Percentiles rank a stretch among this genome's conserved stretches.
phyloP scores from a whole-genome alignment of 1,284 basidiomycete species.

The Pyrrhoderma lamaoense region DNA sequence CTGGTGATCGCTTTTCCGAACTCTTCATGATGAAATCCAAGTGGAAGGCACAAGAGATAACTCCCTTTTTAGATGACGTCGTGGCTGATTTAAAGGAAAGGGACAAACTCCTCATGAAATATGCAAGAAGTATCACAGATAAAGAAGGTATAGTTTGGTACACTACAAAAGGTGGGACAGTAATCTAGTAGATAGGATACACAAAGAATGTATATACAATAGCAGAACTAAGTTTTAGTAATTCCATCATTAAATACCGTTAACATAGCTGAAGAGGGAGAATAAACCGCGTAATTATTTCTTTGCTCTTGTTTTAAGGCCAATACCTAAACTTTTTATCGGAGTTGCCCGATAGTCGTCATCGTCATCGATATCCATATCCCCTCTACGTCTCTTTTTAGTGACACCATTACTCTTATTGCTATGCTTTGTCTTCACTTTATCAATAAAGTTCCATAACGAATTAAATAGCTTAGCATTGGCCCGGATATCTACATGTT shows the following conservation, averaged over 20 bases:
- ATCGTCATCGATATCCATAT: conserved; percentile 25
- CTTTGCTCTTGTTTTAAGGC: conserved; percentile 33
- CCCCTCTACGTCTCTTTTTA: conserved; percentile 28
- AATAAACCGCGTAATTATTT: conserved; percentile 18
- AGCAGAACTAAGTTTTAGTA: neutral
- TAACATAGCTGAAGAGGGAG: neutral
- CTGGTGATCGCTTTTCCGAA: conserved; percentile 72
- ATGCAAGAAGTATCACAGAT: conserved; percentile 71
- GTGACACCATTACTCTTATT: neutral
- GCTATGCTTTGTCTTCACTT: neutral
- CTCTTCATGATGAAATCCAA: conserved; percentile 71
- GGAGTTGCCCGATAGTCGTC: conserved; percentile 43
- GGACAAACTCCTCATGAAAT: conserved; percentile 81
- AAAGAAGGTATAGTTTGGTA: conserved; percentile 56
- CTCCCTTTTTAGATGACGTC: conserved; percentile 74
- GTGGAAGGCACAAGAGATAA: conserved; percentile 77
- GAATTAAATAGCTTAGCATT: conserved; percentile 45
- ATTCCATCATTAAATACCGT: neutral
- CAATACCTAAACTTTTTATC: conserved; percentile 29
- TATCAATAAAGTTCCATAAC: conserved; percentile 48
- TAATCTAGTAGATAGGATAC: conserved; percentile 29
- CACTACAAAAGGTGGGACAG: conserved; percentile 43
- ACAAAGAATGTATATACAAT: conserved; percentile 6
- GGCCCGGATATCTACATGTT: conserved; percentile 49
- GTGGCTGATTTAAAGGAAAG: conserved; percentile 76